A percentile compares a stretch with the other conserved stretches of the same genome.
These are phyloP conservation scores for Actinomortierella ambigua DNA, from an alignment of 371 early-diverging fungal genomes.

Conservation along the genomic window DNA sequence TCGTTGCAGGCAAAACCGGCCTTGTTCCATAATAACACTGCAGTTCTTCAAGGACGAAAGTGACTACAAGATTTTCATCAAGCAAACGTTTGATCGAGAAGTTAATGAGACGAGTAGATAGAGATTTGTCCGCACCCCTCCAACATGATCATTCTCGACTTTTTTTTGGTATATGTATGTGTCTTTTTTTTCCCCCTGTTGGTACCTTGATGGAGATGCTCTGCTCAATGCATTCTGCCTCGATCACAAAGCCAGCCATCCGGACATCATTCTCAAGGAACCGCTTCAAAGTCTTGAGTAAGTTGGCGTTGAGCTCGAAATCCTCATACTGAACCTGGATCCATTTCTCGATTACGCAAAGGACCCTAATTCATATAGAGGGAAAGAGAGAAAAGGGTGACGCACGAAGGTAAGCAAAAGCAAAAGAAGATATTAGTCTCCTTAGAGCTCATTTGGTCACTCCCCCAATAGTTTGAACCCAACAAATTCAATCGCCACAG, in stretches of 20 bases:
- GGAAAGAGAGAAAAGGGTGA: background rate
- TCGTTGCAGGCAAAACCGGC: slow-evolving; percentile 38
- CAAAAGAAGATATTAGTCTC: background rate
- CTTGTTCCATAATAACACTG: slow-evolving; percentile 45
- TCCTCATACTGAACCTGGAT: slow-evolving; percentile 61
- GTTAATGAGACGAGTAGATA: background rate
- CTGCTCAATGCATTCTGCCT: slow-evolving; percentile 46
- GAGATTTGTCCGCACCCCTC: background rate
- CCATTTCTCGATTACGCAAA: slow-evolving; percentile 68
- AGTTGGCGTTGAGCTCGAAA: slow-evolving; percentile 52
- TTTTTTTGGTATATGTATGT: background rate
- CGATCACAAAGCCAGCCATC: slow-evolving; percentile 45
- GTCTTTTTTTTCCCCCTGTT: slow-evolving; percentile 10
- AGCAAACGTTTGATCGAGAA: background rate
- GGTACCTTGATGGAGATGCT: slow-evolving; percentile 41
- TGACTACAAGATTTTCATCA: slow-evolving; percentile 11
- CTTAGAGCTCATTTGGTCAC: background rate
- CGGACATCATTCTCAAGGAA: slow-evolving; percentile 50
- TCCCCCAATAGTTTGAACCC: background rate
- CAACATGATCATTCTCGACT: background rate
- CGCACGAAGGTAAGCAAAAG: background rate
- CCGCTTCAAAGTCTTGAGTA: slow-evolving; percentile 46
- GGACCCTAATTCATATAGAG: slow-evolving; percentile 47
- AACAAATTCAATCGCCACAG: background rate
- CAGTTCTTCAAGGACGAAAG: slow-evolving; percentile 42